Evolutionary conservation across 2,329 filamentous ascomycete species (phyloP), one percentile per base, ranked within the genome.

Genomic region (Pseudodiploospora longispora): DNA sequence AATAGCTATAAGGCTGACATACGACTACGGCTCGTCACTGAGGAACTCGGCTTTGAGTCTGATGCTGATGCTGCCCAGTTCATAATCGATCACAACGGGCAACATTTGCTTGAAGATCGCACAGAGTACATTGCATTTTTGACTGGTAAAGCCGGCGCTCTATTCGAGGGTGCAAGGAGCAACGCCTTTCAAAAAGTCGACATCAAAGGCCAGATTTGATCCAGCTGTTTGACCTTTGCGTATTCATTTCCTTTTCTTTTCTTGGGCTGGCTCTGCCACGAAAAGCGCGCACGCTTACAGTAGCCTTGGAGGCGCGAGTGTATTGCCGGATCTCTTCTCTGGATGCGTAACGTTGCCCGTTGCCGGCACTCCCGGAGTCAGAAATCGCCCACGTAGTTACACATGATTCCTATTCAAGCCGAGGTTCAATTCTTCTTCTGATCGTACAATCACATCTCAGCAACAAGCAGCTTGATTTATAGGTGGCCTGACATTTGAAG

Each of bases 181-280:
- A 74, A 76, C 50, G 91, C 91, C 40, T 94, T 95, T 67, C 78
- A 80, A 59, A 83, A 82, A 61, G 85, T 97, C 72, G 90, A 97
- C 69, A 94, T 97, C 72, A 96, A 97, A 71, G 90, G 91, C 59
- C 91, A 97, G 69, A 95, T 96, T 61, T 93, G 71, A 83, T 55
- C 42, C 50, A 19, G 19, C 19, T 19, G 19, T 19, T 19, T 19
- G 19, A 19, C 19, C 38, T 30, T 46, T 41, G 31, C 32, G 30
- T 49, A 41, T 47, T 38, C 36, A 41, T 48, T 45, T 10, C 34
- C 19, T 19, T 19, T 19, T 19, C 19, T 19, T 19, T 19, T 19
- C 19, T 19, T 19, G 19, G 19, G 19, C 19, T 19, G 19, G 19
- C 19, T 19, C 19, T 19, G 19, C 19, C 19, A 19, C 19, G 19